Conservation (phyloP, 306 rosid genomes). For the Castanopsis chinensis region DNA sequence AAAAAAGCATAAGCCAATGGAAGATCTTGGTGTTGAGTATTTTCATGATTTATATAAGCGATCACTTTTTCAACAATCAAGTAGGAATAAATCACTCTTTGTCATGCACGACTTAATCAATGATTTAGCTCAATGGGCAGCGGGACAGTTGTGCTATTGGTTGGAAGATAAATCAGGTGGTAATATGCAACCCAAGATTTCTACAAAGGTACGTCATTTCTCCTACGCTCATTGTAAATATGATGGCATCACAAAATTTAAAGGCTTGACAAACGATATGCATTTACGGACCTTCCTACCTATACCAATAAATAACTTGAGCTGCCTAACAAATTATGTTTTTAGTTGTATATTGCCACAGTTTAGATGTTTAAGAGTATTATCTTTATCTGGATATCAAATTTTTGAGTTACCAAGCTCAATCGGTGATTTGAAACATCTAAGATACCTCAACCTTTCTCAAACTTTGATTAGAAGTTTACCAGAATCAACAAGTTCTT, state of each 20-base stretch:
- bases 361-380: not conserved
- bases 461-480: not conserved
- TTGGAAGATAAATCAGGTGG: too few species aligned
- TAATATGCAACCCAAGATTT: not conserved
- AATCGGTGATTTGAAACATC: slow-evolving; percentile 1
- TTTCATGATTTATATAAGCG: not conserved
- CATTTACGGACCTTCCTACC: slow-evolving; percentile 72
- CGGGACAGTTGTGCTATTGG: not conserved
- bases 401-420: not conserved
- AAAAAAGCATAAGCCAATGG: rapidly evolving
- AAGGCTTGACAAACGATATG: not conserved
- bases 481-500: not conserved
- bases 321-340: slow-evolving; percentile 7
- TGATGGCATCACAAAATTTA: not conserved
- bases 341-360: not conserved
- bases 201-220: not conserved
- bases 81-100: rapidly evolving
- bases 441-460: slow-evolving; percentile 1
- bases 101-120: slow-evolving; percentile 8
- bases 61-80: not conserved
- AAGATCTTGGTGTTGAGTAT: not conserved
- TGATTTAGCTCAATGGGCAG: not conserved
- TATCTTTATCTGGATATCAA: not conserved
- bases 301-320: slow-evolving; percentile 11
- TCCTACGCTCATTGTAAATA: too few species aligned